Percentiles rank a stretch among this genome's conserved stretches.
phyloP scores from a whole-genome alignment of 1,139 yeast species.

The Geotrichum histeridarum region DNA sequence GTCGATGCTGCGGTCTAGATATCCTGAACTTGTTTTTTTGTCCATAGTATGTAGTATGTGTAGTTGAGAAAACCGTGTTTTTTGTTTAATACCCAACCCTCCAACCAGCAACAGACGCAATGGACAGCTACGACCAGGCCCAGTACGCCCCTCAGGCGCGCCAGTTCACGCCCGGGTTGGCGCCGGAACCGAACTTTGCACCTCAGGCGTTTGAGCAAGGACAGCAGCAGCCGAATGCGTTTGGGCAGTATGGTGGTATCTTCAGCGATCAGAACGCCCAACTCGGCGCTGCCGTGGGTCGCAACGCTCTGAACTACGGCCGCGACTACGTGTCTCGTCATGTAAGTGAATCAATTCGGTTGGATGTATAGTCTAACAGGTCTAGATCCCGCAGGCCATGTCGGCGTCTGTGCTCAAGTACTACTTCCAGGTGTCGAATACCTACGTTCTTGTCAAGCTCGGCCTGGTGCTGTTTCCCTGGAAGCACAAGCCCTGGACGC shows the following conservation, averaged over 20 bases:
- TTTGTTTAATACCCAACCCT: neutral
- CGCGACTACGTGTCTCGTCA: conserved; percentile 74
- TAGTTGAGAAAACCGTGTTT: neutral
- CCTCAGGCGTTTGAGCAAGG: neutral
- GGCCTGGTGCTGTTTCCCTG: conserved; percentile 79
- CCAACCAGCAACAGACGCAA: neutral
- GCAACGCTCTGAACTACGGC: conserved; percentile 64
- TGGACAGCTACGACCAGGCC: neutral
- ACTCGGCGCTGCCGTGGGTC: conserved; percentile 85
- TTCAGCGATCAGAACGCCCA: conserved; percentile 77
- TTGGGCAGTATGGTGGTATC: conserved; percentile 32
- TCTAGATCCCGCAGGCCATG: conserved; percentile 30
- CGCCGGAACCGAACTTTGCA: neutral
- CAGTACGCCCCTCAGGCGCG: neutral
- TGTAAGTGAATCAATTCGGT: conserved; percentile 22
- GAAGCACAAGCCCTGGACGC: conserved; percentile 61
- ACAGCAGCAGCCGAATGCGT: neutral
- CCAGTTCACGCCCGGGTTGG: neutral
- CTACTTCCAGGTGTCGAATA: conserved; percentile 88
- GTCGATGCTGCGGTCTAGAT: neutral
- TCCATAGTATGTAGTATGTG: neutral
- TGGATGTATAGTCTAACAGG: neutral
- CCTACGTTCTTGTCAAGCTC: conserved; percentile 73
- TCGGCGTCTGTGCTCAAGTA: conserved; percentile 54
- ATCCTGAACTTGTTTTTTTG: too few species aligned